Percentiles rank a stretch among this genome's conserved stretches.
phyloP scores from a whole-genome alignment of 352 stramenopile genomes.

The Pilasporangium apinafurcum region DNA sequence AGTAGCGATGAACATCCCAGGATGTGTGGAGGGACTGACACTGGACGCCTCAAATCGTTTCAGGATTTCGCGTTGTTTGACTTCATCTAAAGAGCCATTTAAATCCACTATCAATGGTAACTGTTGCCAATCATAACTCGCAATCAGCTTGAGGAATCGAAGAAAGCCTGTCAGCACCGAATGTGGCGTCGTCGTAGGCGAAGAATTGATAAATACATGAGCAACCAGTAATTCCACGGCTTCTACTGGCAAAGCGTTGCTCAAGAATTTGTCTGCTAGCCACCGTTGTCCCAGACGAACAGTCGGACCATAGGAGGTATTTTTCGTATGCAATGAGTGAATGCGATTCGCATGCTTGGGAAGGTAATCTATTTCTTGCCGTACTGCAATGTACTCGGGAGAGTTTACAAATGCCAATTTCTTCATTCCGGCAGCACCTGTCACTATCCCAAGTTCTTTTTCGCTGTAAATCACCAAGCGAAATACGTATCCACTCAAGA shows the following conservation, averaged over 20 bases:
- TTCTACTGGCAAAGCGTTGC: conserved; percentile 60
- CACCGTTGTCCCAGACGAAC: conserved; percentile 79
- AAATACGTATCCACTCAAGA: conserved; percentile 80
- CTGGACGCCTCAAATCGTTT: conserved; percentile 76
- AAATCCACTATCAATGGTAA: conserved; percentile 71
- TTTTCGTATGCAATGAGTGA: conserved; percentile 73
- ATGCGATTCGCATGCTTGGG: conserved; percentile 63
- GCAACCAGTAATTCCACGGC: conserved; percentile 78
- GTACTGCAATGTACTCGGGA: conserved; percentile 48
- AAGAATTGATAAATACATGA: conserved; percentile 52
- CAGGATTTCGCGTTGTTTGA: conserved; percentile 55
- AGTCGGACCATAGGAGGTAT: conserved; percentile 71
- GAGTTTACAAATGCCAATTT: conserved; percentile 58
- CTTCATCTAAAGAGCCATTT: conserved; percentile 50
- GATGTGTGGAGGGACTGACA: conserved; percentile 42
- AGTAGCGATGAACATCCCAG: conserved; percentile 69
- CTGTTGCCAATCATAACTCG: conserved; percentile 69
- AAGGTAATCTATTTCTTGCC: conserved; percentile 57
- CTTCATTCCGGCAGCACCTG: conserved; percentile 42
- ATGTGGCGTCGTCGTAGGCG: conserved; percentile 43
- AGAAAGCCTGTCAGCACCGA: conserved; percentile 79
- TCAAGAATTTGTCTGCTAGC: conserved; percentile 75
- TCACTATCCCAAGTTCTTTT: conserved; percentile 64
- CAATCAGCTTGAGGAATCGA: conserved; percentile 67
- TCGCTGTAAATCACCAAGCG: conserved; percentile 75